Conservation (phyloP, 176 grass and related monocot genomes). For the Carex cristatella region DNA sequence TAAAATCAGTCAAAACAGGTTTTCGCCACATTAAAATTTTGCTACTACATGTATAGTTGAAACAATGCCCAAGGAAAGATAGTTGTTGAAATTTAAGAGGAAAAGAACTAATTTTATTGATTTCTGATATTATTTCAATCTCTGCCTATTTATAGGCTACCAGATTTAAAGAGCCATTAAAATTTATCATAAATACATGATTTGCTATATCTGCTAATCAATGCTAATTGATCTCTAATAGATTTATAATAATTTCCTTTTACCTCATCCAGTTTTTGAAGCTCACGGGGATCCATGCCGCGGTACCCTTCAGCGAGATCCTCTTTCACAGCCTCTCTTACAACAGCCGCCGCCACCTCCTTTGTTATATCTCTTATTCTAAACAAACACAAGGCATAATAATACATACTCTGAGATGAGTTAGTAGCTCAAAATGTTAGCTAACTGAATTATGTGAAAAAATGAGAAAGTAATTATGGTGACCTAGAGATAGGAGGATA, state of each 20-base stretch:
- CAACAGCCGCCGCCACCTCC: constrained; percentile 86
- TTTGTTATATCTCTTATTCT: constrained; percentile 97
- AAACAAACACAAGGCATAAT: constrained; percentile 12
- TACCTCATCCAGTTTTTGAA: constrained; percentile 77
- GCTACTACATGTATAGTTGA: constrained; percentile 4
- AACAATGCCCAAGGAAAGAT: constrained; percentile 4
- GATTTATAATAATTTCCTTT: constrained; percentile 9
- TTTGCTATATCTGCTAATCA: no score
- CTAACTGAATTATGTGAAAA: neutral
- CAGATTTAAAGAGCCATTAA: no score
- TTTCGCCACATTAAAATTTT: neutral
- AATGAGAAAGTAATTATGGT: neutral
- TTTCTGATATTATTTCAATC: no score
- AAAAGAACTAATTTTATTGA: no score
- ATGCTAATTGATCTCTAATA: no score
- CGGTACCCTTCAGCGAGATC: constrained; percentile 93
- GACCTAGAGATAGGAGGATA: constrained; percentile 93
- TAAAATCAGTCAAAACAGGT: neutral
- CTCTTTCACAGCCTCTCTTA: constrained; percentile 86
- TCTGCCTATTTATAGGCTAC: no score
- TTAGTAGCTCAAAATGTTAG: neutral
- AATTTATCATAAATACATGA: no score
- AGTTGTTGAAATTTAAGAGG: no score
- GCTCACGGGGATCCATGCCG: constrained; percentile 81
- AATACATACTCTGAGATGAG: neutral